A percentile compares a stretch with the other conserved stretches of the same genome.
These are phyloP conservation scores for Penicillium sp. DNA, from an alignment of 2,329 filamentous ascomycete species.

Conservation along the genomic window DNA sequence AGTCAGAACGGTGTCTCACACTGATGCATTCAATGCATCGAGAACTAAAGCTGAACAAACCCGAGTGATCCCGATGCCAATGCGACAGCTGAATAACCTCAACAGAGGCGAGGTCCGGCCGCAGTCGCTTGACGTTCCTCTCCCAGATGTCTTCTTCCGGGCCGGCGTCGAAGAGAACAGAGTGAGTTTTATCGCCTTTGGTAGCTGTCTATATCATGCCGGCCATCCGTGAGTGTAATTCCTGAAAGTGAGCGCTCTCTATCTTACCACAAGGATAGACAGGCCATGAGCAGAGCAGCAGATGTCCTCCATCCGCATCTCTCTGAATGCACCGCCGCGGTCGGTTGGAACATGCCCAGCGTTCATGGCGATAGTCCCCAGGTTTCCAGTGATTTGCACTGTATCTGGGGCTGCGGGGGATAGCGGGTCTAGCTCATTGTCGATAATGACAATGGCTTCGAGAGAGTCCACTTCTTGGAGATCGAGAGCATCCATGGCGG, in stretches of 20 bases:
- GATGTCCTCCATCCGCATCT: slow-evolving; percentile 51
- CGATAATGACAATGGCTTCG: slow-evolving; percentile 52
- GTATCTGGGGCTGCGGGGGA: slow-evolving; percentile 47
- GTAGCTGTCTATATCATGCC: slow-evolving; percentile 44
- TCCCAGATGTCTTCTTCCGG: slow-evolving; percentile 54
- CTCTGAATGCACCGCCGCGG: slow-evolving; percentile 44
- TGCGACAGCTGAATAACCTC: slow-evolving; percentile 53
- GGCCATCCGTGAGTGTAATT: not conserved
- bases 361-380: slow-evolving; percentile 43
- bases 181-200: slow-evolving; percentile 45
- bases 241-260: not conserved
- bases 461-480: slow-evolving; percentile 47
- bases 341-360: slow-evolving; percentile 34
- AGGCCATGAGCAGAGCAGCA: slow-evolving; percentile 57
- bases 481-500: slow-evolving; percentile 11
- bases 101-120: slow-evolving; percentile 43
- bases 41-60: slow-evolving; percentile 24
- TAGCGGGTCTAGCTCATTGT: slow-evolving; percentile 56
- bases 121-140: slow-evolving; percentile 48
- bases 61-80: slow-evolving; percentile 58
- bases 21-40: not conserved
- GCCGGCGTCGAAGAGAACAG: slow-evolving; percentile 54
- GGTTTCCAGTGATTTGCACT: slow-evolving; percentile 43
- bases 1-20: not conserved
- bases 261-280: slow-evolving; percentile 51